Conservation (phyloP, 2,329 filamentous ascomycete genomes). For the Didymella arachidicola region DNA sequence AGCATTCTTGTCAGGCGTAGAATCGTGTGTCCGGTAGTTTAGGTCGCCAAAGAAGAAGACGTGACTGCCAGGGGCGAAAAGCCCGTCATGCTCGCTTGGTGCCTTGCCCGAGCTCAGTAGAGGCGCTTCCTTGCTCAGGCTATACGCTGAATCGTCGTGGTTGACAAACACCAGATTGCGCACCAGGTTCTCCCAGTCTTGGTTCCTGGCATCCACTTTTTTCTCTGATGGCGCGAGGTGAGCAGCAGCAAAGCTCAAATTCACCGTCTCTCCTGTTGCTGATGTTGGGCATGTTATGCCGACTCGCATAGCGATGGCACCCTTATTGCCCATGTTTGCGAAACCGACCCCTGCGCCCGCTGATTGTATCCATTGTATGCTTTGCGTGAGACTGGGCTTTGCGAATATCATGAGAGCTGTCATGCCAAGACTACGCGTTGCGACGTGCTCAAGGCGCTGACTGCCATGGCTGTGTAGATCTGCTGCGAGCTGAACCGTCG, state of each 20-base stretch:
- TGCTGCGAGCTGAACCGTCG: slow-evolving; percentile 75
- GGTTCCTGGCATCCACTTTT: slow-evolving; percentile 76
- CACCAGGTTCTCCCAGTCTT: slow-evolving; percentile 87
- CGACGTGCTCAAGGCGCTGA: slow-evolving; percentile 72
- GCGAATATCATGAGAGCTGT: slow-evolving; percentile 89
- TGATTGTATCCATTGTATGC: slow-evolving; percentile 72
- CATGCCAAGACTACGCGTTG: slow-evolving; percentile 81
- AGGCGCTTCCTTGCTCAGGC: slow-evolving; percentile 43
- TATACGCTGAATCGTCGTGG: slow-evolving; percentile 42
- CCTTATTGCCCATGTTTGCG: slow-evolving; percentile 94
- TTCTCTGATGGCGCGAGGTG: slow-evolving; percentile 90
- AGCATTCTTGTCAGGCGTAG: slow-evolving; percentile 67
- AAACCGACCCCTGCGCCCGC: slow-evolving; percentile 85
- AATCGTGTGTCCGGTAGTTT: slow-evolving; percentile 87
- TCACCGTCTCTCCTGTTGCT: slow-evolving; percentile 57
- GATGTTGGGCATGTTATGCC: slow-evolving; percentile 58
- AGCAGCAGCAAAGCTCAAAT: slow-evolving; percentile 85
- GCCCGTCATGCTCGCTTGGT: slow-evolving; percentile 61
- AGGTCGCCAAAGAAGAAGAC: slow-evolving; percentile 90
- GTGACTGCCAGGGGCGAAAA: slow-evolving; percentile 78
- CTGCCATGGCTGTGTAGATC: slow-evolving; percentile 52
- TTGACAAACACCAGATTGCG: slow-evolving; percentile 76
- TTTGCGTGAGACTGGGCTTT: slow-evolving; percentile 63
- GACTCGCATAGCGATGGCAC: slow-evolving; percentile 81
- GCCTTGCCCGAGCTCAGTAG: slow-evolving; percentile 35